These are phyloP conservation scores for Rhodotorula diobovata DNA, from an alignment of 768 basidiomycete species.

Conservation along the genomic window DNA sequence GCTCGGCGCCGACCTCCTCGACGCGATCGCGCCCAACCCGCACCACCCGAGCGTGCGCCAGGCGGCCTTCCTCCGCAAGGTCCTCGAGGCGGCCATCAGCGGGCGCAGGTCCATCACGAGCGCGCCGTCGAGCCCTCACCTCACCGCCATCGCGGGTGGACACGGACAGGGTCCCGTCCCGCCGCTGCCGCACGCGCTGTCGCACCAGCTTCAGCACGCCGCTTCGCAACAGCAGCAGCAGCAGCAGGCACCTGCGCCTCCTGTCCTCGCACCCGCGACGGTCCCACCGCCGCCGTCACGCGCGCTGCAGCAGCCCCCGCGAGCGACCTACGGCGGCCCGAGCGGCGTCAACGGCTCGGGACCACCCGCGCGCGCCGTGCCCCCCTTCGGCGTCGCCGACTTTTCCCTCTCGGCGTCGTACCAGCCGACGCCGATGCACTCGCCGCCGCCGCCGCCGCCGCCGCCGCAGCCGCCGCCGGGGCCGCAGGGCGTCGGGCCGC, in stretches of 20 bases:
- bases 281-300: neutral
- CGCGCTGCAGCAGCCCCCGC: neutral
- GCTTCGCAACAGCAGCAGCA: neutral
- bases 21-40: conserved; percentile 32
- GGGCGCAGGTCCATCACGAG: conserved; percentile 20
- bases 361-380: neutral
- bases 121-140: conserved; percentile 18
- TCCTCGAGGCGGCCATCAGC: conserved; percentile 34
- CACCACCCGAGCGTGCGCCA: conserved; percentile 33
- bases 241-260: neutral
- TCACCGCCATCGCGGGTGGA: too few species aligned
- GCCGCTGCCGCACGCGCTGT: neutral
- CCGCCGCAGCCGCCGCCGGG: neutral
- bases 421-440: conserved; percentile 13
- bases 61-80: conserved; percentile 35
- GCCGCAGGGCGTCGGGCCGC: too few species aligned
- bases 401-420: conserved; percentile 15
- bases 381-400: conserved; percentile 1
- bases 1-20: conserved; percentile 36
- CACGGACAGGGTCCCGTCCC: neutral
- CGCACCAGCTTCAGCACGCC: neutral
- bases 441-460: conserved; percentile 1
- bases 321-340: neutral
- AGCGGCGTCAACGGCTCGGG: neutral
- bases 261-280: neutral